A percentile compares a stretch with the other conserved stretches of the same genome.
Evolutionary conservation across 768 basidiomycete genomes (phyloP).

Genomic region (Brasilioporus rufonigricans): DNA sequence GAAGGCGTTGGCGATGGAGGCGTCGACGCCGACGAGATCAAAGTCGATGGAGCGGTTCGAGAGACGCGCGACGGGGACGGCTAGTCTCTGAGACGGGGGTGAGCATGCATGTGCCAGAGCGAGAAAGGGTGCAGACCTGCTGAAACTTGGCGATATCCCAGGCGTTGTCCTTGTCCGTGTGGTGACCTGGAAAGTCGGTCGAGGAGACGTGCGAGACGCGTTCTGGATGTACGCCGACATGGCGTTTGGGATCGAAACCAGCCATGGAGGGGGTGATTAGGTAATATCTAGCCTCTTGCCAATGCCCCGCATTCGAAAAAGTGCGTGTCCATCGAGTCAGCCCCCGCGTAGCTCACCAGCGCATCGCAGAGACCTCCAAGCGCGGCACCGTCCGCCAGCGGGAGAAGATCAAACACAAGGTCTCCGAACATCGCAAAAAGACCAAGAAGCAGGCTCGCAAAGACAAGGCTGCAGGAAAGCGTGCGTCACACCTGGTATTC

Average conservation of each 20-base stretch:
- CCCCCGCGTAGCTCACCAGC: background rate
- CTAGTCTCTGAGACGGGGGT: conserved; percentile 53
- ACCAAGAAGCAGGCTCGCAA: conserved; percentile 70
- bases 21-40: conserved; percentile 93
- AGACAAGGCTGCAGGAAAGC: conserved; percentile 79
- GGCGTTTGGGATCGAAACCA: conserved; percentile 42
- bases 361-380: conserved; percentile 75
- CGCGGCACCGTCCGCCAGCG: conserved; percentile 72
- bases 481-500: conserved; percentile 37
- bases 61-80: conserved; percentile 71
- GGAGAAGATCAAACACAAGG: conserved; percentile 70
- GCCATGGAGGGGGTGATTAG: conserved; percentile 18
- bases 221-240: conserved; percentile 70
- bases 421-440: conserved; percentile 76
- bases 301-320: conserved; percentile 70
- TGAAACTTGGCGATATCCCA: conserved; percentile 80
- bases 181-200: conserved; percentile 89
- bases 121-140: conserved; percentile 49
- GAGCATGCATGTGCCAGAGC: background rate
- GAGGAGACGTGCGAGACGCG: conserved; percentile 78
- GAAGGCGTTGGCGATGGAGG: conserved; percentile 93
- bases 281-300: conserved; percentile 10
- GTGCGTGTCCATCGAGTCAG: conserved; percentile 34
- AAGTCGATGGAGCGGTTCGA: conserved; percentile 89
- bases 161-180: conserved; percentile 78